These are phyloP conservation scores for Misopates orontium DNA, from an alignment of 257 asterid species.

Conservation along the genomic window DNA sequence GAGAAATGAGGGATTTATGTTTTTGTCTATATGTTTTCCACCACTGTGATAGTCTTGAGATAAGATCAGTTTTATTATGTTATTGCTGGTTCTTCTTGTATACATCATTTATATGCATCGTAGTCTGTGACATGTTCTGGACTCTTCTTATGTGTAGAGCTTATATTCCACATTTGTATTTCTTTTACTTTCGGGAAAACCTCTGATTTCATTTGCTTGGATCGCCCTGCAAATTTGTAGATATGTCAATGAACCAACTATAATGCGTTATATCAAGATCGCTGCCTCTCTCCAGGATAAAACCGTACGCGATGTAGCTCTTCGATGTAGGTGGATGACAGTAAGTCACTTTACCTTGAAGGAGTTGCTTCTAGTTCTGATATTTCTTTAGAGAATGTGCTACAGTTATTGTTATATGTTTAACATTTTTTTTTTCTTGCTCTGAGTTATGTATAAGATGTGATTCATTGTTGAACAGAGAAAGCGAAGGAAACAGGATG, in stretches of 20 bases:
- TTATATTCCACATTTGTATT: not conserved
- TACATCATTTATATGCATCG: not conserved
- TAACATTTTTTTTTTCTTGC: too few species aligned
- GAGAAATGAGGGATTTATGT: too few species aligned
- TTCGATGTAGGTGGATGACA: constrained; percentile 89
- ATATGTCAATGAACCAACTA: constrained; percentile 66
- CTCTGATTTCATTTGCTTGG: constrained; percentile 4
- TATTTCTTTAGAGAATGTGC: too few species aligned
- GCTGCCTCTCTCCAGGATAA: constrained; percentile 76
- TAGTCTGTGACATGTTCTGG: constrained; percentile 2
- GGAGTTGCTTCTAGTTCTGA: too few species aligned
- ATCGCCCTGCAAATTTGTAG: constrained; percentile 40
- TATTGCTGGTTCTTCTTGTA: too few species aligned
- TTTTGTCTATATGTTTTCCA: too few species aligned
- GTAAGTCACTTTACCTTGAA: constrained; percentile 48
- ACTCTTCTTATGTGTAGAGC: constrained; percentile 10
- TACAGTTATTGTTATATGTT: too few species aligned
- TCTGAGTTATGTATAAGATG: too few species aligned
- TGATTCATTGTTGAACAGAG: constrained; percentile 45
- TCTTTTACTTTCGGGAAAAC: constrained; percentile 4
- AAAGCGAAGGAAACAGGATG: constrained; percentile 83
- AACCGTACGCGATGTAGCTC: constrained; percentile 90
- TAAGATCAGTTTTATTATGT: too few species aligned
- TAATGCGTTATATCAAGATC: constrained; percentile 75
- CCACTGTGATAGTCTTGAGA: too few species aligned